Percentiles rank a stretch among this genome's conserved stretches.
Conservation (phyloP, 2,329 filamentous ascomycete genomes). For the Decorospora gaudefroyi region DNA sequence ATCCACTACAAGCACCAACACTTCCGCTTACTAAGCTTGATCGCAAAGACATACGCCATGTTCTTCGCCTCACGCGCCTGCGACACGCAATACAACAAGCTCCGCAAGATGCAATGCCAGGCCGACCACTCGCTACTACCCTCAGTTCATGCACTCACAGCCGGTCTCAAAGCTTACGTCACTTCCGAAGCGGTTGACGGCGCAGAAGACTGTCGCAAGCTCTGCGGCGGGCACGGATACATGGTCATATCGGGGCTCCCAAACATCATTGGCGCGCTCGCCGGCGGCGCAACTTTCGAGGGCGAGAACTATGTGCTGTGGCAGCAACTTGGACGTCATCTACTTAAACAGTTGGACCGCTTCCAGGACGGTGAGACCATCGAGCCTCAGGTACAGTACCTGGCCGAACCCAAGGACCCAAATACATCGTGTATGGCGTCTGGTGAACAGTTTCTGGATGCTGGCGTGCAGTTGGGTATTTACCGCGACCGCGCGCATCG, state of each 20-base stretch:
- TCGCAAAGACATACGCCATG: conserved; percentile 25
- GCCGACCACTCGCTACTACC: conserved; percentile 8
- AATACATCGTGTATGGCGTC: neutral
- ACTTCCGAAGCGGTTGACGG: conserved; percentile 55
- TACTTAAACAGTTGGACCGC: conserved; percentile 32
- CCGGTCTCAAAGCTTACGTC: conserved; percentile 53
- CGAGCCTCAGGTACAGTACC: conserved; percentile 3
- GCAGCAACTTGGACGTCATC: conserved; percentile 45
- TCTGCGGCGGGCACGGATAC: conserved; percentile 50
- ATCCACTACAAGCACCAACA: conserved; percentile 25
- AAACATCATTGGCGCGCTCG: conserved; percentile 35
- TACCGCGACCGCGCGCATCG: conserved; percentile 31
- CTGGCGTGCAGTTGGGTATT: conserved; percentile 24
- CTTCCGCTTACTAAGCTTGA: conserved; percentile 21
- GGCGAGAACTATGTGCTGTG: conserved; percentile 52
- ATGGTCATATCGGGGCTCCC: conserved; percentile 41
- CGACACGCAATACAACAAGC: conserved; percentile 4
- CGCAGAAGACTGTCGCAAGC: conserved; percentile 45
- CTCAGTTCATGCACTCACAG: conserved; percentile 42
- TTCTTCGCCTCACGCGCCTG: conserved; percentile 17
- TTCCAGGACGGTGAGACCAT: conserved; percentile 7
- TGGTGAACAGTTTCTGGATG: conserved; percentile 20
- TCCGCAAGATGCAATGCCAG: conserved; percentile 9
- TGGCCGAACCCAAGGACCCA: conserved; percentile 4
- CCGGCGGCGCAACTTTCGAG: conserved; percentile 42